Conservation (phyloP, 441 rosid species). For the Raphanus hybrid region DNA sequence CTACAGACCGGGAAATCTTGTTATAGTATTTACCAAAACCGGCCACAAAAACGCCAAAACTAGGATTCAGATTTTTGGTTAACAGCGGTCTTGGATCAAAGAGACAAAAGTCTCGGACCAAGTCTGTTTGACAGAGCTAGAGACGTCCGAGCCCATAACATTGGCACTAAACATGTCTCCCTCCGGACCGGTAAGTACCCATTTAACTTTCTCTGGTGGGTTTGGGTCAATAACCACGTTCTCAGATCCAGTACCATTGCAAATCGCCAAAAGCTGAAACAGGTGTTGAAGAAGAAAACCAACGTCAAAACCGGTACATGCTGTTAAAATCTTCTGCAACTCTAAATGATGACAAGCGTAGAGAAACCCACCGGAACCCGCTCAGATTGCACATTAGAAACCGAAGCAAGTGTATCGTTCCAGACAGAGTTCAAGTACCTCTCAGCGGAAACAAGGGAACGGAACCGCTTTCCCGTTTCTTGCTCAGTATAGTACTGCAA, state of each 20-base stretch:
- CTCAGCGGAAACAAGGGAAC: constrained; percentile 54
- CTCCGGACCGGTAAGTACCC: constrained; percentile 56
- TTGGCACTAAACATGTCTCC: constrained; percentile 50
- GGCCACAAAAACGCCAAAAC: neutral
- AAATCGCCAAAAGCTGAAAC: constrained; percentile 31
- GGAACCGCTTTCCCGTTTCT: constrained; percentile 52
- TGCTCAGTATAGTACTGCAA: constrained; percentile 63
- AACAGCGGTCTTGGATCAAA: constrained; percentile 40
- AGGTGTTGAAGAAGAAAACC: constrained; percentile 34
- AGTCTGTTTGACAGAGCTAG: constrained; percentile 44
- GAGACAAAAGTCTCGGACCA: constrained; percentile 54
- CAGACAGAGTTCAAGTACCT: constrained; percentile 46
- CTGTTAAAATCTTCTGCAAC: neutral
- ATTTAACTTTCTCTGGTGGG: constrained; percentile 54
- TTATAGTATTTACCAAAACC: constrained; percentile 14
- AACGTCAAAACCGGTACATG: neutral
- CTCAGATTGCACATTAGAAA: constrained; percentile 3
- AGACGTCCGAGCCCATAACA: constrained; percentile 46
- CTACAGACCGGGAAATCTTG: constrained; percentile 19
- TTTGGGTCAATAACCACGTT: constrained; percentile 34
- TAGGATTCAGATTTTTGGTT: constrained; percentile 12
- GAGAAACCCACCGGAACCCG: constrained; percentile 30
- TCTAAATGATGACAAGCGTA: constrained; percentile 13
- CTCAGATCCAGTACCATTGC: neutral
- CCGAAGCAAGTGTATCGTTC: constrained; percentile 12